Evolutionary conservation across 768 basidiomycete genomes (phyloP).

Genomic region (Serendipita indica): DNA sequence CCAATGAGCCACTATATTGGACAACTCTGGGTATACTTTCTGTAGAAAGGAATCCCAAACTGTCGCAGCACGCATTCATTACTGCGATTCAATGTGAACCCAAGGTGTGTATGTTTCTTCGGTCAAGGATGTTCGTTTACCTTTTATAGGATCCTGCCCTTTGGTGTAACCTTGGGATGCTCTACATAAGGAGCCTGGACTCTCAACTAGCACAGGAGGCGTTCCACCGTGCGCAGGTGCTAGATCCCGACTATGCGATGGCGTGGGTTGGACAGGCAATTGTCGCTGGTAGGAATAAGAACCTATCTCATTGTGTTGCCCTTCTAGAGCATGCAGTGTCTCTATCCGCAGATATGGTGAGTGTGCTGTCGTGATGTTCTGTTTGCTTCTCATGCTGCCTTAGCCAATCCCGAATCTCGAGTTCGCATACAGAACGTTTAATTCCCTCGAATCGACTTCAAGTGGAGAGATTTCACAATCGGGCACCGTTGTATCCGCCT

Average conservation of each 20-base stretch:
- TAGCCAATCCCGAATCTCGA: conserved; percentile 75
- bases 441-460: conserved; percentile 20
- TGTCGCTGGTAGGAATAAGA: conserved; percentile 19
- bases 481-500: conserved; percentile 53
- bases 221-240: conserved; percentile 71
- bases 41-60: conserved; percentile 49
- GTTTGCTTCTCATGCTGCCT: neutral
- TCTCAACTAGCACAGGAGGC: conserved; percentile 71
- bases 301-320: conserved; percentile 18
- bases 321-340: conserved; percentile 61
- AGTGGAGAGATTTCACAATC: conserved; percentile 16
- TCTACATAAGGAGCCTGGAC: conserved; percentile 72
- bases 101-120: conserved; percentile 40
- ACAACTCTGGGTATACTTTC: conserved; percentile 61
- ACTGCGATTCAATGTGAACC: conserved; percentile 72
- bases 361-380: conserved; percentile 17
- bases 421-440: conserved; percentile 49
- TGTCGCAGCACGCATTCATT: conserved; percentile 85
- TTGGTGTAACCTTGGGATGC: conserved; percentile 80
- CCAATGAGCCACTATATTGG: conserved; percentile 66
- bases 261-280: conserved; percentile 76
- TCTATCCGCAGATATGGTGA: conserved; percentile 42
- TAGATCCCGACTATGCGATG: conserved; percentile 77
- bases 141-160: conserved; percentile 43
- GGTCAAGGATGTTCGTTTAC: neutral